phyloP scores from a whole-genome alignment of 1,139 yeast species.

The Protomyces gravidus region DNA sequence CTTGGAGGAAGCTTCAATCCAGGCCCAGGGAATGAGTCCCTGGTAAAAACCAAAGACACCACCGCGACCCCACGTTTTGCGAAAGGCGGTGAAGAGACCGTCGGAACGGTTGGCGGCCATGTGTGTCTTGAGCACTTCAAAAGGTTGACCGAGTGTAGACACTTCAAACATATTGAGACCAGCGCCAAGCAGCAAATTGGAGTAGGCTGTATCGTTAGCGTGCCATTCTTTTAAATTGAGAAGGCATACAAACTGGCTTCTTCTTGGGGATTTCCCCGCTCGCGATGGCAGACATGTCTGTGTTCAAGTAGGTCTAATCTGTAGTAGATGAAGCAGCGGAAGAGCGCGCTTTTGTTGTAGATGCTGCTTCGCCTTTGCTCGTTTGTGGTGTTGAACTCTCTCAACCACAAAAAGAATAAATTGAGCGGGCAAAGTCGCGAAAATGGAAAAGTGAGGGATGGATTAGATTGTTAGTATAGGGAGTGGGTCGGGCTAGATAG shows the following conservation, averaged over 20 bases:
- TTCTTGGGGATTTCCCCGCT: conserved; percentile 21
- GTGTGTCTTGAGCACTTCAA: conserved; percentile 89
- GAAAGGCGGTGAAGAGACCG: conserved; percentile 61
- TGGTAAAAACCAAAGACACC: conserved; percentile 90
- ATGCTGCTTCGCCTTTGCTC: too few relatives aligned
- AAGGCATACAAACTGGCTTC: conserved; percentile 25
- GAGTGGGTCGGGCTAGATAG: too few relatives aligned
- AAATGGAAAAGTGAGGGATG: background rate
- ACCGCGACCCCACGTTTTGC: conserved; percentile 86
- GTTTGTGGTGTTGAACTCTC: background rate
- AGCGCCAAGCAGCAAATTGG: conserved; percentile 84
- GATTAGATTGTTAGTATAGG: too few relatives aligned
- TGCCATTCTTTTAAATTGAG: too few relatives aligned
- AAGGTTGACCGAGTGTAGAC: conserved; percentile 91
- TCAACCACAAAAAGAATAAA: too few relatives aligned
- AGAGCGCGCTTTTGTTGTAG: too few relatives aligned
- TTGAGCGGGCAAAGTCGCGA: background rate
- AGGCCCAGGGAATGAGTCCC: conserved; percentile 98
- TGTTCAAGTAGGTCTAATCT: too few relatives aligned
- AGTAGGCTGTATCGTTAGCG: conserved; percentile 14
- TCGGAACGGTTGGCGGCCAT: conserved; percentile 93
- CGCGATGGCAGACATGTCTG: conserved; percentile 22
- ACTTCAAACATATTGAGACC: conserved; percentile 89
- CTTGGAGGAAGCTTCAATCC: conserved; percentile 98
- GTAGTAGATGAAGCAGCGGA: too few relatives aligned